Evolutionary conservation across 305 asterid species (phyloP).

Genomic region (Fraxinus sp.): DNA sequence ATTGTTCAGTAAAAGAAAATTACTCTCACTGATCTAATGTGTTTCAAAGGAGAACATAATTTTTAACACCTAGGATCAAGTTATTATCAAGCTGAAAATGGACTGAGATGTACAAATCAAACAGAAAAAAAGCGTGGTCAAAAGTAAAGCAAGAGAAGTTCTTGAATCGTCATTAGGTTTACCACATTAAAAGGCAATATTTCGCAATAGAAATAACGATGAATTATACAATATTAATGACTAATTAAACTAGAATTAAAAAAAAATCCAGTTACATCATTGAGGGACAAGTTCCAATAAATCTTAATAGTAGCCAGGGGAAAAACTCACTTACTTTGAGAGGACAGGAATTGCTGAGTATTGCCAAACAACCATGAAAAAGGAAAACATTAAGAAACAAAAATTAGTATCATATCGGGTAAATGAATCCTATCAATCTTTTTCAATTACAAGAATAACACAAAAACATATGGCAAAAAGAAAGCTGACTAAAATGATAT

Average conservation of each 20-base stretch:
- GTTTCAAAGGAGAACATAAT: neutral
- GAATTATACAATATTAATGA: neutral
- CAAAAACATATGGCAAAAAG: neutral
- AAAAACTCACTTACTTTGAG: conserved; percentile 70
- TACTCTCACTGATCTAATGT: neutral
- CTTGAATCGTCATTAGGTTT: neutral
- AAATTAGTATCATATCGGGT: conserved; percentile 25
- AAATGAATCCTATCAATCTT: conserved; percentile 6
- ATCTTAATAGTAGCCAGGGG: neutral
- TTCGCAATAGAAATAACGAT: neutral
- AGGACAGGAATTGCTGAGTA: conserved; percentile 92
- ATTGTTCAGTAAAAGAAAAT: neutral
- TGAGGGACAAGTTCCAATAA: neutral
- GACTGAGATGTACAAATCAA: neutral
- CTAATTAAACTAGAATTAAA: neutral
- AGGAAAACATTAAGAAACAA: conserved; percentile 23
- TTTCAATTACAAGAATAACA: conserved; percentile 12
- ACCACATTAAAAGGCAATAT: neutral
- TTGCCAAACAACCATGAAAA: conserved; percentile 32
- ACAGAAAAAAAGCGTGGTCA: neutral
- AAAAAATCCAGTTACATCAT: neutral
- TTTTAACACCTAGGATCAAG: neutral
- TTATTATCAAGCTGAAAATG: neutral
- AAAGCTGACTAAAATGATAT: conserved; percentile 6
- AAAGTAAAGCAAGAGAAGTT: neutral